Percentiles rank a stretch among this genome's conserved stretches.
phyloP scores from a whole-genome alignment of 805 yeast species.

The Yamadazyma philogaea region DNA sequence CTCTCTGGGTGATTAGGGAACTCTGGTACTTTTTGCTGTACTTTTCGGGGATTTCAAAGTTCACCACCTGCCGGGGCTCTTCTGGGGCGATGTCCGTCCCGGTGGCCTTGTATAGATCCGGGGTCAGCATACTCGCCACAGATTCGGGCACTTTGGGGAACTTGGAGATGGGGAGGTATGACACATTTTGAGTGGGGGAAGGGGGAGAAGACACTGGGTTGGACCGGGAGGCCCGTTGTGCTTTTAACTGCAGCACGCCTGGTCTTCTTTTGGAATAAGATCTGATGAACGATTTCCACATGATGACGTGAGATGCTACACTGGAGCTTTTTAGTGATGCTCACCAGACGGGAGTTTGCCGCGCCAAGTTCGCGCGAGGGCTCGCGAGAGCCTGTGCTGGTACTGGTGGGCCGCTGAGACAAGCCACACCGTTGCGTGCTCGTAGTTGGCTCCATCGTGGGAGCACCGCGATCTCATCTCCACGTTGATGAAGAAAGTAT shows the following conservation, averaged over 20 bases:
- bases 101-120: slow-evolving; percentile 17
- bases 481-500: slow-evolving; percentile 9
- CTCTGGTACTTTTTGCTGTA: slow-evolving; percentile 20
- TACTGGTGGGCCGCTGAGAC: too few species aligned
- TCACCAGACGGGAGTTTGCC: too few species aligned
- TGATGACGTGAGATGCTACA: too few species aligned
- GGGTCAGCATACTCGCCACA: slow-evolving; percentile 15
- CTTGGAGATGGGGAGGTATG: slow-evolving; percentile 26
- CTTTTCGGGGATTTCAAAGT: slow-evolving; percentile 27
- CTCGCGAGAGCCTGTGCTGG: too few species aligned
- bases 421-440: too few species aligned
- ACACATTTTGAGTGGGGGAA: neutral
- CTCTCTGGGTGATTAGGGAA: slow-evolving; percentile 22
- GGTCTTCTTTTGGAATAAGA: slow-evolving; percentile 9
- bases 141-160: slow-evolving; percentile 31
- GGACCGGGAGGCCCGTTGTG: slow-evolving; percentile 5
- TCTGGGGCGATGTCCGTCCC: slow-evolving; percentile 5
- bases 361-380: too few species aligned
- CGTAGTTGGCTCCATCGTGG: neutral
- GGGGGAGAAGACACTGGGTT: neutral
- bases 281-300: slow-evolving; percentile 1
- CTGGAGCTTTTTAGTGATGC: too few species aligned
- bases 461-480: neutral
- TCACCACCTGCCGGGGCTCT: slow-evolving; percentile 13
- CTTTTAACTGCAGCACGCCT: slow-evolving; percentile 8